Base-by-base conservation (phyloP, 2,329 filamentous ascomycete genomes). In the Paraphoma sp. region DNA sequence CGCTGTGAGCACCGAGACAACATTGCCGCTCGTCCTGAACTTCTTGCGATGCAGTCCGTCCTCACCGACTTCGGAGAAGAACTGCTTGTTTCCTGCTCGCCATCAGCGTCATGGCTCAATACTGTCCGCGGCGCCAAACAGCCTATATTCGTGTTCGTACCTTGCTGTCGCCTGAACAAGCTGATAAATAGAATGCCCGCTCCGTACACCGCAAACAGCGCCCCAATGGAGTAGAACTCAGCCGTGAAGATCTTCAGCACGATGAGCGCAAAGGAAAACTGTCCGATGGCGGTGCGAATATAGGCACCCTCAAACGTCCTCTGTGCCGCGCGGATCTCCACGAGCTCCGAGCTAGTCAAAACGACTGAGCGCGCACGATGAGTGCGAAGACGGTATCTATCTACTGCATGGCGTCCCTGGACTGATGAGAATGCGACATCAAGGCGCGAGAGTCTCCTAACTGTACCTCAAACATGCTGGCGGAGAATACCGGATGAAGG, bases 271-370 rank as follows among this genome's bases (percentile, higher is more conserved):
- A 99, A 98, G 54, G 91, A 94, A 81, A 98, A 98, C 72, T 98
- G 93, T 3, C 91, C 92, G 17, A 99, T 86, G 2, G 94, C 93
- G 0, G 95, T 99, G 59, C 95, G 91, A 72, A 97, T 90, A 78
- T 98, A 99, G 18, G 95, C 95, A 18, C 95, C 95, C 78, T 99
- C 95, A 69, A 98, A 99, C 1, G 95, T 99, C 52, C 95, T 87
- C 76, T 99, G 95, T 10, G 94, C 92, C 11, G 95, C 95, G 62
- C 95, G 91, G 64, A 98, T 90, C 79, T 98, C 95, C 62, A 97
- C 91, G 43, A 99, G 89, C 77, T 97, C 94, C 66, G 90, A 84
- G 23, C 87, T 83, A 4, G 92, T 96, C 57, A 97, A 83, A 23
- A 95, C 82, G 31, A 96, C 90, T 23, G 90, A 93, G 59, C 90